Base-by-base conservation (phyloP, 2,329 filamentous ascomycete genomes). In the Cadophora malorum region DNA sequence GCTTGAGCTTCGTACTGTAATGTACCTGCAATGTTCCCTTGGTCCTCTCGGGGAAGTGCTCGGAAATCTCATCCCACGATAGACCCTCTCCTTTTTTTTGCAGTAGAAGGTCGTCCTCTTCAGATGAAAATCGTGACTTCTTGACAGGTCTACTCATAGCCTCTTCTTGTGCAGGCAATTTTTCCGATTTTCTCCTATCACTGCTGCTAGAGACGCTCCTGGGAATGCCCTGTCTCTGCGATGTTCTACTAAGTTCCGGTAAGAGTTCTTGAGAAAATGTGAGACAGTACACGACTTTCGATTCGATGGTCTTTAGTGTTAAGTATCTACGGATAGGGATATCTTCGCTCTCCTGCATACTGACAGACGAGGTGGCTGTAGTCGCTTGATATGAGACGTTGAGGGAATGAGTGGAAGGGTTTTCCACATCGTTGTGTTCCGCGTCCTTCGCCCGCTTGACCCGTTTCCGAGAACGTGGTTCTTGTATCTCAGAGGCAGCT, bases 21-120 rank as follows among this genome's bases (percentile, higher is more conserved):
- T 69, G 67, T 65, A 72, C 70, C 64, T 71, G 65, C 58, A 71
- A 70, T 65, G 67, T 70, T 62, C 69, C 69, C 50, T 71, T 71
- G 47, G 65, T 72, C 69, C 67, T 72, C 66, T 56, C 70, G 4
- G 60, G 67, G 62, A 72, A 72, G 64, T 33, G 58, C 14, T 67
- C 67, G 64, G 59, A 65, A 65, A 72, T 72, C 62, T 70, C 55
- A 66, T 69, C 63, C 69, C 65, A 72, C 55, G 69, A 70, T 65
- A 70, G 59, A 64, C 65, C 63, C 56, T 71, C 63, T 62, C 50
- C 65, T 70, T 70, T 71, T 28, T 68, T 31, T 55, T 65, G 23
- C 35, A 62, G 63, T 58, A 71, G 66, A 65, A 71, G 70, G 62
- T 41, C 33, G 49, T 71, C 56, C 1, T 71, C 68, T 66, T 67